Base-by-base conservation (phyloP, 305 asterid species). In the Fraxinus albicans region DNA sequence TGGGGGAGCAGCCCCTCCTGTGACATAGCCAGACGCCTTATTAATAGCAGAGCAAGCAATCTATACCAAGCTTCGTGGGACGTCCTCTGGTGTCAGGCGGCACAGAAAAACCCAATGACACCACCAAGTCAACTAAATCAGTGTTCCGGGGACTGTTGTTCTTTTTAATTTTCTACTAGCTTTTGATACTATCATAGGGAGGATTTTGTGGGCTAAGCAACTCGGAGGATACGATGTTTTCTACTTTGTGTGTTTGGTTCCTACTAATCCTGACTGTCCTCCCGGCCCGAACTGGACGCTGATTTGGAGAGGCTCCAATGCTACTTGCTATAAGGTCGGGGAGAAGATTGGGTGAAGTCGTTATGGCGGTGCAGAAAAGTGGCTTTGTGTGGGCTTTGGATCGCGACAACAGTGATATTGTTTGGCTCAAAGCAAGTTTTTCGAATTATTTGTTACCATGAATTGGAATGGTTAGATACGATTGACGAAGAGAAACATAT, bases 1-100 rank as follows among this genome's bases (percentile, higher is more conserved):
- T 93, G 97, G 97, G 98, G 94, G 94, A 92, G 97, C 83, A 92
- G 95, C 83, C 97, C 96, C 0, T 73, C 97, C 72, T 89, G 93
- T 0, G 97, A 93, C 84, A 8, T 78, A 0, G 2, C 0, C 0
- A 89, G 94, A 0, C 80, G 87, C 44, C 91, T 77, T 0, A 93
- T 91, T 33, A 91, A 84, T 1, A 92, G 36, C 0, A 97, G 91
- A 42, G 92, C 97, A 0, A 93, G 95, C 33, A 89, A 94, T 29
- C 89, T 93, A 0, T 93, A 93, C 81, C 53, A 15, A 31, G 97
- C 97, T 40, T 97, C 96, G 4, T 25, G 82, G 0, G 89, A 86
- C 0, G 95, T 93, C 35, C 88, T 89, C 12, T 72, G 34, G 38
- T 91, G 97, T 6, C 93, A 94, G 87, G 90, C 82, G 2, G 65